Conservation (phyloP, 768 basidiomycete genomes). For the Suillus paluster region DNA sequence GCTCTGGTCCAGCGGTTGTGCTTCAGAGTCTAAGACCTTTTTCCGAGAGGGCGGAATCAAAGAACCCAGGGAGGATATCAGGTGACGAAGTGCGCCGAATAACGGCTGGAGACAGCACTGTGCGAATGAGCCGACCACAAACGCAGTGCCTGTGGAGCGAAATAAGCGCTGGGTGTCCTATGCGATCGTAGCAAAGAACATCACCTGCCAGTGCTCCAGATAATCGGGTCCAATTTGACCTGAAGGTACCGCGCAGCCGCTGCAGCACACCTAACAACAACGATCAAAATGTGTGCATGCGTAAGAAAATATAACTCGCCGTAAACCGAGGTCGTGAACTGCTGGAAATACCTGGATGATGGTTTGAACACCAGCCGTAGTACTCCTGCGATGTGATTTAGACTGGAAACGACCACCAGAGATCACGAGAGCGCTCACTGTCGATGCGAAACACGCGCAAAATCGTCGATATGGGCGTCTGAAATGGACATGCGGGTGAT, state of each 20-base stretch:
- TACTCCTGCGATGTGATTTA: not conserved
- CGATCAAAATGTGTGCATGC: not conserved
- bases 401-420: not conserved
- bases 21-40: not conserved
- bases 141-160: not conserved
- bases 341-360: not conserved
- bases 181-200: not conserved
- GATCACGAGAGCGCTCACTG: not conserved
- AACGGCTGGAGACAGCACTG: not conserved
- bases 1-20: not conserved
- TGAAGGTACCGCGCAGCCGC: too few species aligned
- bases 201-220: not conserved
- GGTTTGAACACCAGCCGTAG: not conserved
- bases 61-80: not conserved
- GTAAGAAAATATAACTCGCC: not conserved
- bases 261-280: not conserved
- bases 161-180: not conserved
- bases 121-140: not conserved
- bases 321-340: not conserved
- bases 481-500: slow-evolving; percentile 4
- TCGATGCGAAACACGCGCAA: not conserved
- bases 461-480: slow-evolving; percentile 2
- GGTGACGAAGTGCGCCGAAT: not conserved
- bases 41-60: not conserved
- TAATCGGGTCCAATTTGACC: not conserved